These are phyloP conservation scores for Neurospora sp. DNA, from an alignment of 495 filamentous ascomycete genomes.

Conservation along the genomic window DNA sequence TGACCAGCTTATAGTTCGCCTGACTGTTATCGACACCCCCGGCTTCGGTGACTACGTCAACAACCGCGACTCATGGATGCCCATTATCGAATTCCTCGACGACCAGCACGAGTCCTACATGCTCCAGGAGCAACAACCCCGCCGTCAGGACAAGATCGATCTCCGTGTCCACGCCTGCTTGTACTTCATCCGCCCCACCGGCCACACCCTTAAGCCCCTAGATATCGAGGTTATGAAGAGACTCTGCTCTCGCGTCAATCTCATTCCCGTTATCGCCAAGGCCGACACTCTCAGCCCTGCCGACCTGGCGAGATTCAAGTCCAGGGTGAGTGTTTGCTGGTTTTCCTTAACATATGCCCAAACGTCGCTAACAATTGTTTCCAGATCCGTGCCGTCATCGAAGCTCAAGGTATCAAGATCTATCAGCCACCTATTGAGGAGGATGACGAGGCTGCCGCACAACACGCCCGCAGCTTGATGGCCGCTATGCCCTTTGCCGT, in stretches of 20 bases:
- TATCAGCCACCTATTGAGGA: conserved; percentile 96
- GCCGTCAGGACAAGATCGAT: conserved; percentile 95
- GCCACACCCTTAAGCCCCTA: conserved; percentile 95
- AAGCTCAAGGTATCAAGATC: conserved; percentile 98
- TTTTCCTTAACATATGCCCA: background rate
- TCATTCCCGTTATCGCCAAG: conserved; percentile 97
- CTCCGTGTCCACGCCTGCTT: conserved; percentile 96
- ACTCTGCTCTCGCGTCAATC: conserved; percentile 90
- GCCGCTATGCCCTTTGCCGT: conserved; percentile 97
- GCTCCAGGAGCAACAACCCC: conserved; percentile 98
- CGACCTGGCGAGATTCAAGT: conserved; percentile 87
- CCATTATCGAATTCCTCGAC: conserved; percentile 98
- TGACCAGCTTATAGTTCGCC: conserved; percentile 56
- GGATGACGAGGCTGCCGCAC: conserved; percentile 90
- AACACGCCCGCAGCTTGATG: conserved; percentile 89
- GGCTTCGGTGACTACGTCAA: conserved; percentile 99
- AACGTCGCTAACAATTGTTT: background rate
- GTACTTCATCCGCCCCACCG: conserved; percentile 98
- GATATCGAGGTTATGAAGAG: conserved; percentile 99
- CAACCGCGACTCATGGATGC: conserved; percentile 99
- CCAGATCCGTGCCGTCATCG: conserved; percentile 87
- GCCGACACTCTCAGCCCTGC: conserved; percentile 91
- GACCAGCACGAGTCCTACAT: conserved; percentile 99
- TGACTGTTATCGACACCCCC: conserved; percentile 97
- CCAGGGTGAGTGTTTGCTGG: conserved; percentile 51